Evolutionary conservation across 78 protist genomes (phyloP).

Genomic region (Dictyostelium citrinum): DNA sequence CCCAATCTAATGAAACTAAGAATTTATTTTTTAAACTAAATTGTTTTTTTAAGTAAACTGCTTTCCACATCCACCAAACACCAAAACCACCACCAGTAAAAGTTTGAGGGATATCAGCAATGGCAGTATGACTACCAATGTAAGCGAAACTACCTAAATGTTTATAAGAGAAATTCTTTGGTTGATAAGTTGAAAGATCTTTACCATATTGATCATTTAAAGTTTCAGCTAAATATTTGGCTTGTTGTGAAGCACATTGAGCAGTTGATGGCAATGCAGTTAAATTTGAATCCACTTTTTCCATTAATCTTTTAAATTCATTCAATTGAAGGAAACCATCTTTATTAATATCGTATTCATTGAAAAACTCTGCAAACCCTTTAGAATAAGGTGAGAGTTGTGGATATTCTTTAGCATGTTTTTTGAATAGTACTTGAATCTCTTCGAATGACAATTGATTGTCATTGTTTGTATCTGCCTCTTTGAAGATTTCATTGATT

Average conservation of each 20-base stretch:
- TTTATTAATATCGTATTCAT: conserved; percentile 51
- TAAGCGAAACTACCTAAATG: conserved; percentile 78
- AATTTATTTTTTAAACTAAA: conserved; percentile 38
- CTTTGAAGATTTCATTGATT: conserved; percentile 62
- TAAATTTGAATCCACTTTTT: conserved; percentile 49
- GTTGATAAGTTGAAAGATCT: background rate
- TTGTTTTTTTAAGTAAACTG: conserved; percentile 56
- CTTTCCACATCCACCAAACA: conserved; percentile 72
- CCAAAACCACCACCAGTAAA: conserved; percentile 62
- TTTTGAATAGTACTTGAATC: conserved; percentile 5
- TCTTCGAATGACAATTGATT: conserved; percentile 48
- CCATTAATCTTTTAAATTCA: conserved; percentile 66
- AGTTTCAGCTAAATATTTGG: conserved; percentile 38
- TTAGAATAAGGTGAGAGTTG: conserved; percentile 34
- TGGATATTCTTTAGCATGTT: conserved; percentile 32
- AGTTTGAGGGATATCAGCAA: conserved; percentile 54
- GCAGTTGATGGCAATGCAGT: conserved; percentile 82
- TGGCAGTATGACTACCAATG: conserved; percentile 49
- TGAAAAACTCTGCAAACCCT: conserved; percentile 22
- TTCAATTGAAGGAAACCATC: conserved; percentile 45
- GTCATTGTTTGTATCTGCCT: conserved; percentile 70
- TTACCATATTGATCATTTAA: conserved; percentile 14
- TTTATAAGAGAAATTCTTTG: conserved; percentile 44
- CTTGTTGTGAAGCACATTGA: conserved; percentile 75
- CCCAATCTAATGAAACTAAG: conserved; percentile 44